A percentile compares a stretch with the other conserved stretches of the same genome.
phyloP scores from a whole-genome alignment of 352 stramenopile species.

The Globisporangium ultimum region DNA sequence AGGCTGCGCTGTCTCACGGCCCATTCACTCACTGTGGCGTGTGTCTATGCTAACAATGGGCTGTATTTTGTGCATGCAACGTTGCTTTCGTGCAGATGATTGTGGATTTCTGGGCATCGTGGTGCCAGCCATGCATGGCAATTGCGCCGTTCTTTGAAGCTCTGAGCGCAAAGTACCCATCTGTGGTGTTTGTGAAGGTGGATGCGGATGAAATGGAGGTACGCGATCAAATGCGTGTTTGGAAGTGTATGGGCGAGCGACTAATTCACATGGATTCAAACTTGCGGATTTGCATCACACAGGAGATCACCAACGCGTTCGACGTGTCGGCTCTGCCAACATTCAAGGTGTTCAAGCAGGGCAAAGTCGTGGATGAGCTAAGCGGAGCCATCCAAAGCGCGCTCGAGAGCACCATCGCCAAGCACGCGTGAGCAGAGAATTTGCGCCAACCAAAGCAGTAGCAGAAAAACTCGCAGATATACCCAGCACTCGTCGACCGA shows the following conservation, averaged over 20 bases:
- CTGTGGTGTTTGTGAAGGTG: slow-evolving; percentile 65
- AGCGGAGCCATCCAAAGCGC: slow-evolving; percentile 66
- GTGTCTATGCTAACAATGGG: not conserved
- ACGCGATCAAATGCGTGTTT: not conserved
- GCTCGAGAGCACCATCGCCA: slow-evolving; percentile 51
- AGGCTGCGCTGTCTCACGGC: slow-evolving; percentile 4
- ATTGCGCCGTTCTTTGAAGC: slow-evolving; percentile 78
- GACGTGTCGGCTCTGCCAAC: slow-evolving; percentile 88
- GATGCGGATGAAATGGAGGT: slow-evolving; percentile 77
- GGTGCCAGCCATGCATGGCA: slow-evolving; percentile 78
- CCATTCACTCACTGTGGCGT: not conserved
- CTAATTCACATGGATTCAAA: not conserved
- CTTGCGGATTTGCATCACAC: not conserved
- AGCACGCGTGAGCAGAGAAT: slow-evolving; percentile 21
- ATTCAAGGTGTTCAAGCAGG: slow-evolving; percentile 92
- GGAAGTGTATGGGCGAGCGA: not conserved
- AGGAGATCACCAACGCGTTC: slow-evolving; percentile 60
- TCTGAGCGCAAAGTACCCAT: slow-evolving; percentile 52
- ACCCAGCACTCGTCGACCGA: too few species aligned
- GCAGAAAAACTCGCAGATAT: too few species aligned
- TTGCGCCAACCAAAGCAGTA: not conserved
- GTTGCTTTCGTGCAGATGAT: slow-evolving; percentile 42
- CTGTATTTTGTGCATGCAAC: slow-evolving; percentile 4
- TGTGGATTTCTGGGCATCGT: slow-evolving; percentile 84
- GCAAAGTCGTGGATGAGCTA: slow-evolving; percentile 87